Conservation (phyloP, 73 alveolate species). For the Symbiodinium pilosum region DNA sequence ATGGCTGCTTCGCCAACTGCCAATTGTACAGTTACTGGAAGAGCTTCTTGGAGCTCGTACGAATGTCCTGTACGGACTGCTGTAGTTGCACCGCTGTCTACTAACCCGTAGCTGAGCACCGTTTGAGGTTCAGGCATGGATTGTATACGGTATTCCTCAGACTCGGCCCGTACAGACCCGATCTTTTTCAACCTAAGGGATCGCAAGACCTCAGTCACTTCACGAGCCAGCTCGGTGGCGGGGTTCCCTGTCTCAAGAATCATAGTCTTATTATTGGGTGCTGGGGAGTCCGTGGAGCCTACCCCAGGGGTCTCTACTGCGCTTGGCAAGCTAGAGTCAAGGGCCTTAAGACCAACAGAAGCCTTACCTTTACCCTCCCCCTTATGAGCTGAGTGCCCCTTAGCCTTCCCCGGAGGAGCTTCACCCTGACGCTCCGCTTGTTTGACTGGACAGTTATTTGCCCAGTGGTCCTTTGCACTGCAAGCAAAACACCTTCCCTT, state of each 20-base stretch:
- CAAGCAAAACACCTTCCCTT: not conserved
- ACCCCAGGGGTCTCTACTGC: not conserved
- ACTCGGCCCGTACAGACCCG: no score
- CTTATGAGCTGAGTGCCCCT: not conserved
- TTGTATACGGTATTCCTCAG: no score
- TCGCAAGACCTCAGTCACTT: no score
- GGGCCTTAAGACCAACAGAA: not conserved
- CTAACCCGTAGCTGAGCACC: no score
- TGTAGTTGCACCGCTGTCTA: conserved; percentile 3
- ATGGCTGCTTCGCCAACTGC: not conserved
- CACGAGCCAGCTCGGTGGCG: no score
- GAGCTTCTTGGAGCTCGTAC: not conserved
- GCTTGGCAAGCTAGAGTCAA: not conserved
- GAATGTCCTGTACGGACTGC: not conserved
- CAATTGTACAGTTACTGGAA: not conserved
- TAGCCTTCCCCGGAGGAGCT: not conserved
- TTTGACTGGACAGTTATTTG: not conserved
- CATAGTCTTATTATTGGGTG: no score
- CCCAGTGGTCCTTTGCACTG: not conserved
- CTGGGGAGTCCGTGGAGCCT: no score
- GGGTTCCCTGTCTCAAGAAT: no score
- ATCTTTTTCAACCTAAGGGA: no score
- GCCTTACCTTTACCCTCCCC: not conserved
- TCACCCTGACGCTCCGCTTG: not conserved
- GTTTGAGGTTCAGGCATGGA: no score